Base-by-base conservation (phyloP, 2,329 filamentous ascomycete genomes). In the Aspergillus sp. region DNA sequence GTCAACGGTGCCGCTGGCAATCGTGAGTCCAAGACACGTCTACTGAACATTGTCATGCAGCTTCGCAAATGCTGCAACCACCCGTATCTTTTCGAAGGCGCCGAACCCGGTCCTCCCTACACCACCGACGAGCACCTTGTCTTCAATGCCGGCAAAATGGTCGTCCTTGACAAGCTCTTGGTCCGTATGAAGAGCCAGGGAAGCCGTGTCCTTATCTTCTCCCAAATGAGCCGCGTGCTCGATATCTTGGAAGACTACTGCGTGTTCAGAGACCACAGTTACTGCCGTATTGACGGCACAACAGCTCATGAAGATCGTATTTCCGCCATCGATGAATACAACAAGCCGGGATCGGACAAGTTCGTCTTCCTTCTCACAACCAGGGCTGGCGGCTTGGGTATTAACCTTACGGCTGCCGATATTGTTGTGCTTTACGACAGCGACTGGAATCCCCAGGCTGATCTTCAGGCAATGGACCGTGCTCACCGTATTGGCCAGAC, bases 31-130 rank as follows among this genome's bases (percentile, higher is more conserved):
- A 98, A 98, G 67, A 98, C 91, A 1, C 79, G 91, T 43, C 74
- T 98, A 14, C 72, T 98, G 43, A 98, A 98, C 63, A 98, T 98
- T 53, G 91, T 98, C 48, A 98, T 98, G 91, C 91, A 98, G 62
- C 74, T 98, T 43, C 82, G 91, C 49, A 98, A 98, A 63, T 98
- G 91, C 64, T 98, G 91, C 60, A 98, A 98, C 50, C 91, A 98
- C 54, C 91, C 91, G 0, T 98, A 98, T 50, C 75, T 98, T 1
- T 98, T 98, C 47, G 91, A 98, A 56, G 91, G 91, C 34, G 91
- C 91, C 7, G 91, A 98, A 56, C 91, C 91, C 26, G 91, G 91
- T 16, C 93, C 91, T 8, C 91, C 93, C 1, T 98, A 96, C 57
- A 98, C 93, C 1, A 98, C 89, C 0, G 91, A 98, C 52, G 89